Conservation (phyloP, 2,329 filamentous ascomycete genomes). For the Cylindrodendrum hubeiense region DNA sequence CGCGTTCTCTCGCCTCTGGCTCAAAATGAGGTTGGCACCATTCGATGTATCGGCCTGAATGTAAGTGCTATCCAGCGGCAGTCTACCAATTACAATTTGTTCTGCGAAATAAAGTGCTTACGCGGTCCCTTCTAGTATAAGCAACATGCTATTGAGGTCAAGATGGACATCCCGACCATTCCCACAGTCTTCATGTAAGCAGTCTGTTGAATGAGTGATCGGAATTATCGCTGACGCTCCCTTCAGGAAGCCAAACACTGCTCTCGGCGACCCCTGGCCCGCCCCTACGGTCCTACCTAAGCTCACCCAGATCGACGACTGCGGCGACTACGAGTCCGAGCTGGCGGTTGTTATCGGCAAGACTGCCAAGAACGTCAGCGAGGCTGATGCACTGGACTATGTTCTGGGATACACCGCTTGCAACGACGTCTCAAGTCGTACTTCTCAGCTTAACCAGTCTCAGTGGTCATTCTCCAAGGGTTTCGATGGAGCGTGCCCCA, state of each 20-base stretch:
- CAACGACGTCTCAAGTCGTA: slow-evolving; percentile 70
- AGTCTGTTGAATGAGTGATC: too few species aligned
- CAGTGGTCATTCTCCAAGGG: slow-evolving; percentile 65
- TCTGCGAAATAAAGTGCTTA: slow-evolving; percentile 46
- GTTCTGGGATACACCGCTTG: slow-evolving; percentile 73
- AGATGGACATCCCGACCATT: slow-evolving; percentile 63
- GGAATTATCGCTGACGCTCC: background rate
- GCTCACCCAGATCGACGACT: slow-evolving; percentile 60
- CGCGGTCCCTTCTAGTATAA: slow-evolving; percentile 44
- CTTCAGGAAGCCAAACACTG: slow-evolving; percentile 63
- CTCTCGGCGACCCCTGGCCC: slow-evolving; percentile 67
- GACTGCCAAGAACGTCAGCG: slow-evolving; percentile 64
- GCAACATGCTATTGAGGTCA: slow-evolving; percentile 60
- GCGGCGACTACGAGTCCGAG: slow-evolving; percentile 71
- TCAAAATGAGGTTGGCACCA: slow-evolving; percentile 61
- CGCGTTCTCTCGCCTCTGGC: slow-evolving; percentile 60
- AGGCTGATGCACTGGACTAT: slow-evolving; percentile 68
- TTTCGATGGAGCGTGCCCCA: slow-evolving; percentile 67
- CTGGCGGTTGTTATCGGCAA: slow-evolving; percentile 68
- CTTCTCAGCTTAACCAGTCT: slow-evolving; percentile 43
- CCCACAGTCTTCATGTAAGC: slow-evolving; percentile 67
- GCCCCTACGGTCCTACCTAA: slow-evolving; percentile 65
- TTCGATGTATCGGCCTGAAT: slow-evolving; percentile 71
- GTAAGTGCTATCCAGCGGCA: slow-evolving; percentile 55
- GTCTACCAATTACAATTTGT: slow-evolving; percentile 48